These are phyloP conservation scores for Blastocystis sp. DNA, from an alignment of 352 stramenopile genomes.

Conservation along the genomic window DNA sequence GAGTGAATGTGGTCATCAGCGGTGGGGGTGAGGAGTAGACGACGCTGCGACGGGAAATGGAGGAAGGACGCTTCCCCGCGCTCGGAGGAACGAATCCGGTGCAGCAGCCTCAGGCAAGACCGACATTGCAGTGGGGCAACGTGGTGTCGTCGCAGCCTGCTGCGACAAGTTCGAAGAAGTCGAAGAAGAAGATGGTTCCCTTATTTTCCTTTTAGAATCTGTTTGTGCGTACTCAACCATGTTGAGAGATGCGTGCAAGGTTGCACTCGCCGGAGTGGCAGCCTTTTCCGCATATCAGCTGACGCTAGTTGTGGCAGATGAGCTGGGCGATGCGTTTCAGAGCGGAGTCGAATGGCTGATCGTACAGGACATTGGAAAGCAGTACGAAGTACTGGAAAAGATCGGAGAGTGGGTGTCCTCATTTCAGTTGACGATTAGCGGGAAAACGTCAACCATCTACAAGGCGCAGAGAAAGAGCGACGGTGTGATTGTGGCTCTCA, in stretches of 20 bases:
- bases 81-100: not conserved
- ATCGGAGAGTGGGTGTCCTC: not conserved
- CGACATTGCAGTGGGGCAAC: not conserved
- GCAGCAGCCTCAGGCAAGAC: not conserved
- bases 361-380: not conserved
- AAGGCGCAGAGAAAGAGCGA: not conserved
- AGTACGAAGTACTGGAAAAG: not conserved
- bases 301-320: not conserved
- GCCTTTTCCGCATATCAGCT: not conserved
- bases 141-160: not conserved
- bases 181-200: not conserved
- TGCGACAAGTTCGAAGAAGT: not conserved
- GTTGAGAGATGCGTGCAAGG: not conserved
- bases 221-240: not conserved
- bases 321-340: not conserved
- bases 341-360: not conserved
- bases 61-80: not conserved
- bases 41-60: not conserved
- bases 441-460: conserved; percentile 38
- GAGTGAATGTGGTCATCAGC: not conserved
- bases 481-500: not conserved
- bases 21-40: not conserved
- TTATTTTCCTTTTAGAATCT: conserved; percentile 24
- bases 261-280: not conserved
- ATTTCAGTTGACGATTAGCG: not conserved